Evolutionary conservation across 1,139 yeast species (phyloP), one percentile per base, ranked within the genome.

Genomic region (Arxiozyma bovina): DNA sequence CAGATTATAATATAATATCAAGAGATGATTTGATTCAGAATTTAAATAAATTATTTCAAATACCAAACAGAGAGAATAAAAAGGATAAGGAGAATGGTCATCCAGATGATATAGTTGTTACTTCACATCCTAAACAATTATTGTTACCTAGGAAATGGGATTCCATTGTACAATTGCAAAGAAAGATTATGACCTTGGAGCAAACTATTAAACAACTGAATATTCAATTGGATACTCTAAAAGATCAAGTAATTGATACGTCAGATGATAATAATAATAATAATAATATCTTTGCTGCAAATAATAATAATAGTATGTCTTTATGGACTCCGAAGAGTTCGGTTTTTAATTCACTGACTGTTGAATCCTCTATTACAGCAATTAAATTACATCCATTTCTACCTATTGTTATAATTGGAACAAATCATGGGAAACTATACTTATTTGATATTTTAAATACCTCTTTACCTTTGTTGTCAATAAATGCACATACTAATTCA

Each of bases 81-180:
- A 68, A 64, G 42, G 60, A 4, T 40, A 60, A 41, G 27, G 15
- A 30, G 15, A 44, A 15, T 44, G 27, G 27, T 4, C 27, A 23
- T 23, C 7, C 27, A 4, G 7, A 23, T 23, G 27, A 23, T 4
- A 7, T 23, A 23, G 27, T 23, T 4, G 27, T 23, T 23, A 7
- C 4, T 23, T 23, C 27, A 23, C 20, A 25, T 8, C 41, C 11
- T 11, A 41, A 23, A 3, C 50, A 46, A 30, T 21, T 57, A 34
- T 23, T 85, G 52, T 73, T 91, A 47, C 94, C 87, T 62, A 87
- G 85, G 71, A 91, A 90, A 71, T 91, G 98, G 98, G 78, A 87
- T 0, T 85, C 96, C 0, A 94, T 91, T 6, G 75, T 88, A 42
- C 74, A 96, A 53, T 74, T 91, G 45, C 97, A 91, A 69, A 80